Percentiles rank a stretch among this genome's conserved stretches.
phyloP scores from a whole-genome alignment of 345 rosid species.

The Syzygium oleosum region DNA sequence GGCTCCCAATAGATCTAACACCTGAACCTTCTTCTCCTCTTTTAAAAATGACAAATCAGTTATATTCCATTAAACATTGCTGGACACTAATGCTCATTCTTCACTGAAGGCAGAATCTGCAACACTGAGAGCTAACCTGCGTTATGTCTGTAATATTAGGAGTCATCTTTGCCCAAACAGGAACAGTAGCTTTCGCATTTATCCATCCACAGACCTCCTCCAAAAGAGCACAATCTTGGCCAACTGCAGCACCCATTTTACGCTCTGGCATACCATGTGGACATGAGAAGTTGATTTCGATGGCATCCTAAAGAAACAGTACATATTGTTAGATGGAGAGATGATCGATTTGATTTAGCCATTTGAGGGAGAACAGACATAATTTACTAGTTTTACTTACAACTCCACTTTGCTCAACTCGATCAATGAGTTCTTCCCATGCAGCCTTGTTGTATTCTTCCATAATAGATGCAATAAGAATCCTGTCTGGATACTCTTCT shows the following conservation, averaged over 20 bases:
- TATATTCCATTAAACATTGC: neutral
- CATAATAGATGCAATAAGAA: conserved; percentile 96
- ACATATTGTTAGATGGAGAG: neutral
- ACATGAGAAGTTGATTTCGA: conserved; percentile 94
- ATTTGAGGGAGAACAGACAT: neutral
- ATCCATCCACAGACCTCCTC: conserved; percentile 96
- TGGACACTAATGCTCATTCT: neutral
- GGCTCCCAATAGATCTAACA: neutral
- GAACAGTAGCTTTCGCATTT: conserved; percentile 90
- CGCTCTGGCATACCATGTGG: conserved; percentile 99
- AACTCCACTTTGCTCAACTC: conserved; percentile 91
- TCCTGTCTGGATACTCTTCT: conserved; percentile 79
- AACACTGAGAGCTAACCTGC: conserved; percentile 28
- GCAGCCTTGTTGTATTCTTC: conserved; percentile 85
- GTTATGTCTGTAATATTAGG: conserved; percentile 96
- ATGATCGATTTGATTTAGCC: neutral
- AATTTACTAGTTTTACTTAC: conserved; percentile 33
- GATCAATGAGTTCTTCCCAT: conserved; percentile 96
- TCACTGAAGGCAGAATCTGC: neutral
- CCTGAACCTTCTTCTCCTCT: neutral
- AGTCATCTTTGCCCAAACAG: conserved; percentile 99
- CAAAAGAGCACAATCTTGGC: conserved; percentile 77
- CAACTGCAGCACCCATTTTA: conserved; percentile 98
- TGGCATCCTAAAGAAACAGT: conserved; percentile 55
- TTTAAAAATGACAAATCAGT: neutral